Base-by-base conservation (phyloP, 2,329 filamentous ascomycete species). In the Penicillium capsulatum region DNA sequence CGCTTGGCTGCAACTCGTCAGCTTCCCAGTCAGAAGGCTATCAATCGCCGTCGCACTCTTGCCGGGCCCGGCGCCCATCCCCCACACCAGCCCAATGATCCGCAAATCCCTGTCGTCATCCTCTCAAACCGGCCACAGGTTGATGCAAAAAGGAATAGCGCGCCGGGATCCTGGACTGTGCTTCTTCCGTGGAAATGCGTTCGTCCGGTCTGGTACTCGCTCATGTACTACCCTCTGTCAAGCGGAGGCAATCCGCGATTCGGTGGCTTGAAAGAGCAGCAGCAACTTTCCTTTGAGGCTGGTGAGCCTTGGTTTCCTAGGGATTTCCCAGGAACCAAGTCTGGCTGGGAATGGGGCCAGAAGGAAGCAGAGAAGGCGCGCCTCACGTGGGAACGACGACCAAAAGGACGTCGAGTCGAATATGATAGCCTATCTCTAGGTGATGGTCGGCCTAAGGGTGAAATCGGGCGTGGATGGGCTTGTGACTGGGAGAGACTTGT, bases 141-240 rank as follows among this genome's bases (percentile, higher is more conserved):
- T 20, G 42, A 52, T n/a, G 45, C 53, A 5, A 64, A 53, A 19
- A 66, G 67, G 26, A 68, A 64, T 8, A 75, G 74, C 32, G 68
- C 72, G 1, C 80, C 84, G 33, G 83, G 84, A 0, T 81, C 75
- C 0, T 97, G 89, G 88, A 92, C 83, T 0, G 61, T 97, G 1
- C 72, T 97, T 16, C 75, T 92, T 3, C 92, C 92, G 0, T 96
- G 91, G 88, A 89, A 86, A 59, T 95, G 86, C 54, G 84, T 97
- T 24, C 72, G 80, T 24, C 80, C 87, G 0, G 73, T 96, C 20
- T 98, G 92, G 92, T 84, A 91, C 54, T 81, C 80, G 32, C 67
- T 97, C 10, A 83, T 94, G 67, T 88, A 88, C 58, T 88, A 83
- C 44, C 86, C 87, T 0, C 72, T 94, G 1, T 84, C 81, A 0